These are phyloP conservation scores for Myriosclerotinia curreyana DNA, from an alignment of 2,329 filamentous ascomycete genomes.

Conservation along the genomic window DNA sequence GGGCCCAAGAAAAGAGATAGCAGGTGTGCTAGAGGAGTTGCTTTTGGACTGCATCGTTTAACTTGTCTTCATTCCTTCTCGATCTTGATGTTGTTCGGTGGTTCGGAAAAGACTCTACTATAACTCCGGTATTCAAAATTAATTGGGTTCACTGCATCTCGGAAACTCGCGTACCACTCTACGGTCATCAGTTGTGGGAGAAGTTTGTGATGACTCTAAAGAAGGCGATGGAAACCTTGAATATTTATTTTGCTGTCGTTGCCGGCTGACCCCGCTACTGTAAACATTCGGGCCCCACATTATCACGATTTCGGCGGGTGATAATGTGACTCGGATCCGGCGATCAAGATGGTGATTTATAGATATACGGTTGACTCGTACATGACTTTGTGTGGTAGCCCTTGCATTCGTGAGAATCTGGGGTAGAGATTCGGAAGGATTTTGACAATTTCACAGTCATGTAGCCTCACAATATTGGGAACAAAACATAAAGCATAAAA, in stretches of 20 bases:
- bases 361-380: neutral
- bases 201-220: neutral
- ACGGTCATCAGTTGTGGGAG: conserved; percentile 6
- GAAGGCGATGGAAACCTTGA: conserved; percentile 1
- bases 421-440: neutral
- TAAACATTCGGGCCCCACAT: conserved; percentile 13
- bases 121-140: conserved; percentile 3
- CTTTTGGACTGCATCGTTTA: conserved; percentile 19
- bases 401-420: neutral
- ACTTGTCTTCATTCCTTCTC: conserved; percentile 15
- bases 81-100: conserved; percentile 8
- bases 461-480: neutral
- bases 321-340: conserved; percentile 8
- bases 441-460: neutral
- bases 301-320: conserved; percentile 1
- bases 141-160: conserved; percentile 17
- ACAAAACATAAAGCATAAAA: conserved; percentile 3
- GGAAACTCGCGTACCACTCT: conserved; percentile 20
- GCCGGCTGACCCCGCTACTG: conserved; percentile 17
- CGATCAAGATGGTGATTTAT: neutral
- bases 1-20: conserved; percentile 60
- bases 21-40: conserved; percentile 27
- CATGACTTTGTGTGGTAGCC: neutral
- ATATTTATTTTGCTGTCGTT: conserved; percentile 16
- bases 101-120: conserved; percentile 1